These are phyloP conservation scores for Aspergillus niger DNA, from an alignment of 2,329 filamentous ascomycete species.

Conservation along the genomic window DNA sequence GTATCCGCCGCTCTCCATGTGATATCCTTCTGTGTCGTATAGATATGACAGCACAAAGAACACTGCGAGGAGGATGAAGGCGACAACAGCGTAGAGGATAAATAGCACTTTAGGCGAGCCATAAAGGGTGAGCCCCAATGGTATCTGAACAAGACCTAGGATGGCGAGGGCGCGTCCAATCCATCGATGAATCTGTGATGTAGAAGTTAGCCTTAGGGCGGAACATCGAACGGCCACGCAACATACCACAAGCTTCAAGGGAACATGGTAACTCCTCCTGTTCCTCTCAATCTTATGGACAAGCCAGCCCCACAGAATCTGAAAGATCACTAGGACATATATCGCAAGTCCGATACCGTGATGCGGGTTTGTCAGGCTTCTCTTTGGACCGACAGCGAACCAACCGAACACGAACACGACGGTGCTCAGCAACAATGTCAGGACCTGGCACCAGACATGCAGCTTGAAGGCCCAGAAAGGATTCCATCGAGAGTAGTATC, in stretches of 20 bases:
- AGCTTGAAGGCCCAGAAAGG: slow-evolving; percentile 59
- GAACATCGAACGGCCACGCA: not conserved
- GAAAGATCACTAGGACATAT: slow-evolving; percentile 61
- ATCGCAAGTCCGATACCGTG: slow-evolving; percentile 67
- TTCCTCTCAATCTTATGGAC: slow-evolving; percentile 57
- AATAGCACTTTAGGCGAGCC: slow-evolving; percentile 85
- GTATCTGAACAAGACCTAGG: slow-evolving; percentile 82
- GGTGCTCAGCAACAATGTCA: slow-evolving; percentile 62
- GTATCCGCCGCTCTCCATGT: slow-evolving; percentile 54
- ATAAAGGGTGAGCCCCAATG: slow-evolving; percentile 86
- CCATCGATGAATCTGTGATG: slow-evolving; percentile 81
- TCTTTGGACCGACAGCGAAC: slow-evolving; percentile 62
- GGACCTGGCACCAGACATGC: slow-evolving; percentile 65
- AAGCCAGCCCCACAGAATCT: slow-evolving; percentile 60
- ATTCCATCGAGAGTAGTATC: slow-evolving; percentile 60
- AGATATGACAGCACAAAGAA: slow-evolving; percentile 82
- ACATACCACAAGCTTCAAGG: slow-evolving; percentile 60
- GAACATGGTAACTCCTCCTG: slow-evolving; percentile 56
- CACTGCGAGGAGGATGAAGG: slow-evolving; percentile 67
- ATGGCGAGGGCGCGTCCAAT: slow-evolving; percentile 75
- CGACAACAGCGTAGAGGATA: slow-evolving; percentile 80
- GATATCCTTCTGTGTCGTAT: slow-evolving; percentile 54
- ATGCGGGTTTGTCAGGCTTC: slow-evolving; percentile 66
- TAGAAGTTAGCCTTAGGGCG: slow-evolving; percentile 29
- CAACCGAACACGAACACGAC: slow-evolving; percentile 64